A percentile compares a stretch with the other conserved stretches of the same genome.
Conservation (phyloP, 148 eudicot genomes). For the Camellia sinensis region DNA sequence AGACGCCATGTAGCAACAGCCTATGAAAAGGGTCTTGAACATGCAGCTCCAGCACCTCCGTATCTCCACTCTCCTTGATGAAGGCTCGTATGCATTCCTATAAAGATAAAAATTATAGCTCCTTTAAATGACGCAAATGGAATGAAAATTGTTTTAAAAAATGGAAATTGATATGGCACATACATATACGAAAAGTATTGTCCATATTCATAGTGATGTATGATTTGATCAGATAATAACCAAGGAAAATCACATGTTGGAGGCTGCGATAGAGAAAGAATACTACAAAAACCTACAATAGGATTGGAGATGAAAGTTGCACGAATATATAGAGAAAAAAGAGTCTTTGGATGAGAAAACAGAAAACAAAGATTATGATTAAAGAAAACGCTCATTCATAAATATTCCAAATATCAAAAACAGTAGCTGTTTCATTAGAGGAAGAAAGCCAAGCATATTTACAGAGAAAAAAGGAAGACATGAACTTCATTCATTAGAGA, state of each 20-base stretch:
- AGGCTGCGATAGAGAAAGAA: too few species aligned
- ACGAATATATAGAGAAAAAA: background rate
- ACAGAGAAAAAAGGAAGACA: too few species aligned
- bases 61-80: too few species aligned
- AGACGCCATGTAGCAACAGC: conserved; percentile 70
- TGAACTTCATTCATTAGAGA: too few species aligned
- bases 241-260: background rate
- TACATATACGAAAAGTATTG: background rate
- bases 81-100: conserved; percentile 30
- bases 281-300: too few species aligned
- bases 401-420: background rate
- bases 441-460: too few species aligned
- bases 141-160: background rate
- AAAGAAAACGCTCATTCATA: background rate
- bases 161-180: background rate
- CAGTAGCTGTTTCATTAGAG: background rate
- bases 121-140: background rate
- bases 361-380: background rate
- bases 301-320: background rate
- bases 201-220: too few species aligned
- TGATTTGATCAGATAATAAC: background rate
- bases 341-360: background rate
- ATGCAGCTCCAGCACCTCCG: too few species aligned
- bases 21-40: too few species aligned
- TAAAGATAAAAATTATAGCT: background rate